Evolutionary conservation across 345 rosid species (phyloP).

Genomic region (Abelmoschus esculentus): DNA sequence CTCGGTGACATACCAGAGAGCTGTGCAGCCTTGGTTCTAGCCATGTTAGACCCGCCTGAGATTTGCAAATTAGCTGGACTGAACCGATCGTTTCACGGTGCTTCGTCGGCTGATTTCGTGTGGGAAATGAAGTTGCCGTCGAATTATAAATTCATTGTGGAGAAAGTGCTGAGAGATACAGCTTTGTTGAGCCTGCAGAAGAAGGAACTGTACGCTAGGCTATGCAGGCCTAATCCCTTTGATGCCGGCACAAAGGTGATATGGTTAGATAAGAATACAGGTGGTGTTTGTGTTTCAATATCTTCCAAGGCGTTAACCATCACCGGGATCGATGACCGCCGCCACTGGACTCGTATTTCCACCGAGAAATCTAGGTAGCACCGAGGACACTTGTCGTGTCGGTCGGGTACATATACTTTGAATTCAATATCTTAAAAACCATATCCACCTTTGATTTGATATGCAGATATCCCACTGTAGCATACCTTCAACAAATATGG

Average conservation of each 20-base stretch:
- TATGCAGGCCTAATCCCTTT: constrained; percentile 30
- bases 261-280: constrained; percentile 55
- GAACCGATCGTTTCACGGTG: constrained; percentile 40
- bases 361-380: constrained; percentile 26
- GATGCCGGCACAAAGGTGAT: constrained; percentile 55
- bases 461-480: constrained; percentile 55
- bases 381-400: no score
- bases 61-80: constrained; percentile 48
- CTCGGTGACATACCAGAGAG: constrained; percentile 58
- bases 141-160: constrained; percentile 30
- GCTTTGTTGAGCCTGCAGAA: constrained; percentile 23
- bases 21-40: constrained; percentile 47
- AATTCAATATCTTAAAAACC: no score
- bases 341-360: constrained; percentile 42
- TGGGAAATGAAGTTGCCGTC: constrained; percentile 60
- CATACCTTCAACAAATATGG: constrained; percentile 94
- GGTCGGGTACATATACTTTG: no score
- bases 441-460: not conserved
- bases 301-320: constrained; percentile 52
- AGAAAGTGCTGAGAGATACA: constrained; percentile 34
- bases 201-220: constrained; percentile 43
- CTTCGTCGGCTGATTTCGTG: constrained; percentile 56
- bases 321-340: constrained; percentile 72
- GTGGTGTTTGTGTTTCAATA: constrained; percentile 50
- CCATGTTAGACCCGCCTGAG: constrained; percentile 43